Base-by-base conservation (phyloP, 2,329 filamentous ascomycete species). In the Pestalotiopsis sp. region DNA sequence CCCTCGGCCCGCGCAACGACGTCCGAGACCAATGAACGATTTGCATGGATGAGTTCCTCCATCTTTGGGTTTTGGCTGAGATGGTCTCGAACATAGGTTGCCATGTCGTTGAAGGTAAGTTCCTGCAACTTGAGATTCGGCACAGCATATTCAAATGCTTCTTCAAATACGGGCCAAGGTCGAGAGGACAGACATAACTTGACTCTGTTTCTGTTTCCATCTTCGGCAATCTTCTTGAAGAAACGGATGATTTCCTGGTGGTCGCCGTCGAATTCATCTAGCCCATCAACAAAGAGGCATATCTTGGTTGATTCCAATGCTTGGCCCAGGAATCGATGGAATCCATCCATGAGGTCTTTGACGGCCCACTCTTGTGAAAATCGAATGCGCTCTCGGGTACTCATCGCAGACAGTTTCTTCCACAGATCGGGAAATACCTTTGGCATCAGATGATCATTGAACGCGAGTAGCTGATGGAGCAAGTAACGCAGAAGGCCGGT, bases 401-500 rank as follows among this genome's bases (percentile, higher is more conserved):
- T 73, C 77, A 79, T 76, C 2, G 27, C 23, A 0, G 71, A 70
- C 3, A 80, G 66, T 56, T 61, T 72, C 5, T 71, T 38, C 78
- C 79, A 81, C 0, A 79, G 65, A 0, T 69, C 40, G 0, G 79
- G 79, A 38, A 80, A 78, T 0, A 73, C 68, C 0, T 36, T 64
- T 3, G 74, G 66, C 0, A 78, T 75, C 4, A 78, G 68, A 1
- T 75, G 70, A 0, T 70, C 74, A 14, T 76, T 70, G 3, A 68
- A 66, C 0, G 72, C 73, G 0, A 83, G 69, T 0, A 83, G 66
- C 59, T 83, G 80, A 66, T 81, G 76, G 0, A 83, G 70, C 0
- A 82, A 73, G 6, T 76, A 81, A 2, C 79, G 76, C 31, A 83
- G 59, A 11, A 83, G 68, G 0, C 81, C 81, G 1, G 75, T 76